Base-by-base conservation (phyloP, 768 basidiomycete species). In the Agaricus subrufescens region DNA sequence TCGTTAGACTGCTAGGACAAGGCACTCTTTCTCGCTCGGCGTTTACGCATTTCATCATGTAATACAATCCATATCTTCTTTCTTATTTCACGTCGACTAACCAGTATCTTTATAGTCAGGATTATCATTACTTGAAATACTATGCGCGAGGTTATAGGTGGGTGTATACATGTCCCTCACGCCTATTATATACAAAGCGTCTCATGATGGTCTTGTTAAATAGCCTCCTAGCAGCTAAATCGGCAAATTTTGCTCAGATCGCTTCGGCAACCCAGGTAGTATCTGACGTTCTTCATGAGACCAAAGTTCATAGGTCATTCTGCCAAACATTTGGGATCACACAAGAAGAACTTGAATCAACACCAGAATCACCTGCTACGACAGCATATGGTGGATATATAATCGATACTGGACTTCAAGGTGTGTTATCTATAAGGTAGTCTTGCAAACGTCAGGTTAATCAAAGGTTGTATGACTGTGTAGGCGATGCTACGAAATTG, bases 21-120 rank as follows among this genome's bases (percentile, higher is more conserved):
- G 94, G 92, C 0, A 86, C 34, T 0, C 78, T 95, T 2, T 74
- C 82, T 0, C 71, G 69, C 39, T 74, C 81, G n/a, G 71, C 77
- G 23, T 98, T 96, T 67, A 63, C 88, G 12, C 85, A 94, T 64
- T 97, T 95, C 66, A 86, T 96, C 69, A 87, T 85, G 90, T 91
- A 55, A 49, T 83, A 61, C 5, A 15, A 4, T 52, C 39, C 23
- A 29, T n/a, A 37, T 48, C 43, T 29, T 43, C 11, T 44, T 26
- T 53, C 29, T 25, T 27, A 9, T 48, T 2, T 49, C 45, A 19
- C 30, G 30, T 29, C 2, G 34, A 34, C 43, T 42, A 29, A 43
- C 7, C 14, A 29, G 15, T 40, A n/a, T 19, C 12, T 23, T 39
- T 39, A 6, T 60, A 91, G 89, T 61, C 92, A 94, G 61, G 91